Percentiles rank a stretch among this genome's conserved stretches.
Evolutionary conservation across 1,284 basidiomycete genomes (phyloP).

Genomic region (Pascua guehoae): DNA sequence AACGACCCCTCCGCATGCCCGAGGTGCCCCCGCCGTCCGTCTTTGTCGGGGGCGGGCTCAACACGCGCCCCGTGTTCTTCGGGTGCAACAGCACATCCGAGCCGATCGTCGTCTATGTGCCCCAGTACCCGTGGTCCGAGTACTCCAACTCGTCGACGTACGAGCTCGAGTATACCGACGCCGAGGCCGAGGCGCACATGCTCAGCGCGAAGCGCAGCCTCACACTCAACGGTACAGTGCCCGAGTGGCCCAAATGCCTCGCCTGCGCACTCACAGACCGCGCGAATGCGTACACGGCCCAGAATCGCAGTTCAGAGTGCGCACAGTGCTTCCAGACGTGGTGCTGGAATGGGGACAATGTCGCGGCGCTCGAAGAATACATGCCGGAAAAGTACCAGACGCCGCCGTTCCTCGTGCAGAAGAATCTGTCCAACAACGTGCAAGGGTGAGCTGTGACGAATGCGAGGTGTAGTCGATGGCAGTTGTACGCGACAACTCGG

Average conservation of each 20-base stretch:
- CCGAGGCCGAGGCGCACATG: constrained; percentile 35
- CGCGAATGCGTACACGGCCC: constrained; percentile 34
- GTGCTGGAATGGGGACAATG: constrained; percentile 44
- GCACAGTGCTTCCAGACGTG: constrained; percentile 46
- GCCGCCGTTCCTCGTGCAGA: constrained; percentile 27
- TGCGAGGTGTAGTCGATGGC: no score
- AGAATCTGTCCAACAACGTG: constrained; percentile 15
- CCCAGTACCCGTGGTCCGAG: constrained; percentile 52
- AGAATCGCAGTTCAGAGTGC: constrained; percentile 40
- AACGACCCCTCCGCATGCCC: constrained; percentile 47
- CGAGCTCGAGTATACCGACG: constrained; percentile 48
- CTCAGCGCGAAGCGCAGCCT: constrained; percentile 35
- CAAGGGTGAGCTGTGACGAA: constrained; percentile 1
- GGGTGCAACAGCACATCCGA: constrained; percentile 49
- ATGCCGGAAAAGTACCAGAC: constrained; percentile 24
- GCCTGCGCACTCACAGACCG: constrained; percentile 52
- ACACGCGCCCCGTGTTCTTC: constrained; percentile 52
- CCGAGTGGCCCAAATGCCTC: constrained; percentile 47
- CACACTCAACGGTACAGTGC: constrained; percentile 42
- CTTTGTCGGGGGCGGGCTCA: constrained; percentile 55
- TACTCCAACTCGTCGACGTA: constrained; percentile 48
- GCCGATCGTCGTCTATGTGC: constrained; percentile 51
- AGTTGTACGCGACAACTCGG: no score
- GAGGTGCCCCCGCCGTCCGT: constrained; percentile 51
- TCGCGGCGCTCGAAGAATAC: constrained; percentile 23